These are phyloP conservation scores for Coemansia sp. DNA, from an alignment of 192 early-diverging fungal species.

Conservation along the genomic window DNA sequence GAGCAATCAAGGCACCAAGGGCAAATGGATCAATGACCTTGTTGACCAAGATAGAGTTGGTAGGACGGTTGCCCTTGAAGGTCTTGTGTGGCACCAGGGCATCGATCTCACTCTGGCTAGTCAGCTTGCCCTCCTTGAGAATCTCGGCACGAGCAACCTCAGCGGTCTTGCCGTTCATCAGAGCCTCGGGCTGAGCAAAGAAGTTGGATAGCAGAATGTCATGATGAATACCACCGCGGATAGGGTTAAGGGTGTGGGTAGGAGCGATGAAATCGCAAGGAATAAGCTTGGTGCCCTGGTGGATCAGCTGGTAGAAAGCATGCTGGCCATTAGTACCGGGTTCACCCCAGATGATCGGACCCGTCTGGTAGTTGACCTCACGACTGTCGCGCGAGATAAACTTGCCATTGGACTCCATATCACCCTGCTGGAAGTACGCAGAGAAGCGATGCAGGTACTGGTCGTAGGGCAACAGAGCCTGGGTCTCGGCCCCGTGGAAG, in stretches of 20 bases:
- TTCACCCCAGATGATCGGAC: slow-evolving; percentile 99
- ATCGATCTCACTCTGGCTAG: slow-evolving; percentile 52
- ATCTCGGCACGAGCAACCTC: slow-evolving; percentile 80
- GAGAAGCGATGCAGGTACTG: slow-evolving; percentile 98
- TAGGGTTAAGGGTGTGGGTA: slow-evolving; percentile 89
- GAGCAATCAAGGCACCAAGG: slow-evolving; percentile 87
- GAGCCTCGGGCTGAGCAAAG: slow-evolving; percentile 97
- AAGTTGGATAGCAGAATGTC: slow-evolving; percentile 98
- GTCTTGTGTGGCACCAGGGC: slow-evolving; percentile 88
- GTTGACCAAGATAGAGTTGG: slow-evolving; percentile 94
- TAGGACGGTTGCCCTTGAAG: slow-evolving; percentile 97
- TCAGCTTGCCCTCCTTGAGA: slow-evolving; percentile 53
- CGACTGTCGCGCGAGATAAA: slow-evolving; percentile 80
- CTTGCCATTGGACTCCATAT: slow-evolving; percentile 99
- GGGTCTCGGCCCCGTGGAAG: slow-evolving; percentile 92
- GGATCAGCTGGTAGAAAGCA: slow-evolving; percentile 99
- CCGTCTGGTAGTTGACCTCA: slow-evolving; percentile 78
- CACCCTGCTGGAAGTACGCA: slow-evolving; percentile 99
- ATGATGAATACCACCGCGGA: slow-evolving; percentile 80
- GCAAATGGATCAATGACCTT: slow-evolving; percentile 81
- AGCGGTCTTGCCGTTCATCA: slow-evolving; percentile 89
- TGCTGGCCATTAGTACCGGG: slow-evolving; percentile 99
- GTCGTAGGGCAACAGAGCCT: slow-evolving; percentile 96
- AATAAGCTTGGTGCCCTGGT: slow-evolving; percentile 97
- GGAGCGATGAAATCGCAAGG: slow-evolving; percentile 97